phyloP scores from a whole-genome alignment of 78 protist genomes.

The Neovahlkampfia damariscottae region DNA sequence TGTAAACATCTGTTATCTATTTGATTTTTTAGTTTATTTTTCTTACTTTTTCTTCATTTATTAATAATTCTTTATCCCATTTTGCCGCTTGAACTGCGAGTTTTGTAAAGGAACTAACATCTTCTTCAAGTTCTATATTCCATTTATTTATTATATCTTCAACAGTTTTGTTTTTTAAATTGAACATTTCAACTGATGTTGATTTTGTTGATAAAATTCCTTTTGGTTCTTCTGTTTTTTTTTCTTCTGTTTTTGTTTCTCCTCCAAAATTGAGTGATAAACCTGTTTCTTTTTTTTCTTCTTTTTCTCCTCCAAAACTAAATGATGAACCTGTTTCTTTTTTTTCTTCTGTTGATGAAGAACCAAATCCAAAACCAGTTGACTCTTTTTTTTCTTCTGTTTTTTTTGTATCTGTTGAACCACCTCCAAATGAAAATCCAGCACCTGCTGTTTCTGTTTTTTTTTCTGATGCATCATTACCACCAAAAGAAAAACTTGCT shows the following conservation, averaged over 20 bases:
- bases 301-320: no score
- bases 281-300: no score
- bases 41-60: background rate
- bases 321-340: background rate
- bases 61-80: background rate
- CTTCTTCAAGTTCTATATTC: background rate
- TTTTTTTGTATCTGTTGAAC: no score
- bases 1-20: background rate
- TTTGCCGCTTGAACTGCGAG: background rate
- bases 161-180: background rate
- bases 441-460: background rate
- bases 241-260: background rate
- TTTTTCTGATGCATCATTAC: background rate
- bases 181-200: background rate
- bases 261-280: background rate
- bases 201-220: background rate
- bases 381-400: background rate
- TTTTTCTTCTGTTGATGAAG: background rate
- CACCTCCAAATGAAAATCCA: no score
- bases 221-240: background rate
- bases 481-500: background rate
- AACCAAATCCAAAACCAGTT: background rate
- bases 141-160: conserved; percentile 6
- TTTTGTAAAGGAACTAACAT: conserved; percentile 1
- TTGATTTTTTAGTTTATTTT: background rate